These are phyloP conservation scores for Euphorbia schlechtendalii DNA, from an alignment of 441 rosid genomes.

Conservation along the genomic window DNA sequence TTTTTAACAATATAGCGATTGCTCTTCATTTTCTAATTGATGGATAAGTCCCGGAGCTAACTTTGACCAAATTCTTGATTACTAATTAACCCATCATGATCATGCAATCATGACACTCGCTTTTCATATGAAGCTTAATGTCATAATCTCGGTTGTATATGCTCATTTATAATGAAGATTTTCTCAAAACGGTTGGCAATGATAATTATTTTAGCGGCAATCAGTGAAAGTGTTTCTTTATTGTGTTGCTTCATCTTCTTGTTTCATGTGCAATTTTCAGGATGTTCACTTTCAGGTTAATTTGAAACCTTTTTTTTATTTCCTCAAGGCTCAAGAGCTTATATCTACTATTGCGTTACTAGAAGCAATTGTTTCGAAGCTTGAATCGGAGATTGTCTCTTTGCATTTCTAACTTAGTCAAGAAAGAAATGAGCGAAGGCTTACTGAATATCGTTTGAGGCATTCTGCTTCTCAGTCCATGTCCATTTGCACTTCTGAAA, in stretches of 20 bases:
- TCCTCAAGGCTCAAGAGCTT: conserved; percentile 59
- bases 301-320: conserved; percentile 11
- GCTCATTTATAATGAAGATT: background rate
- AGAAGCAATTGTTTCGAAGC: conserved; percentile 67
- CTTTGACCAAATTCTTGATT: background rate
- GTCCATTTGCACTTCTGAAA: conserved; percentile 22
- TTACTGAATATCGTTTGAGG: conserved; percentile 59
- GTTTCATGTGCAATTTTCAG: background rate
- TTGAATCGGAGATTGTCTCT: conserved; percentile 60
- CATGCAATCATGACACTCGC: background rate
- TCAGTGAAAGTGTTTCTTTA: background rate
- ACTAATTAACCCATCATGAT: background rate
- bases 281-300: background rate
- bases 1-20: background rate
- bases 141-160: background rate
- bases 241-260: conserved; percentile 5
- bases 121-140: background rate
- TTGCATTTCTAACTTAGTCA: conserved; percentile 73
- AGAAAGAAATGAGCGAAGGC: conserved; percentile 76
- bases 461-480: conserved; percentile 44
- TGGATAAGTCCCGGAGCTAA: background rate
- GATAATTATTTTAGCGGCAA: background rate
- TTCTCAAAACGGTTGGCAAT: background rate
- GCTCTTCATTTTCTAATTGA: background rate
- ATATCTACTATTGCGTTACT: conserved; percentile 56